Evolutionary conservation across 805 yeast species (phyloP).

Genomic region (Suhomyces pyralidae): DNA sequence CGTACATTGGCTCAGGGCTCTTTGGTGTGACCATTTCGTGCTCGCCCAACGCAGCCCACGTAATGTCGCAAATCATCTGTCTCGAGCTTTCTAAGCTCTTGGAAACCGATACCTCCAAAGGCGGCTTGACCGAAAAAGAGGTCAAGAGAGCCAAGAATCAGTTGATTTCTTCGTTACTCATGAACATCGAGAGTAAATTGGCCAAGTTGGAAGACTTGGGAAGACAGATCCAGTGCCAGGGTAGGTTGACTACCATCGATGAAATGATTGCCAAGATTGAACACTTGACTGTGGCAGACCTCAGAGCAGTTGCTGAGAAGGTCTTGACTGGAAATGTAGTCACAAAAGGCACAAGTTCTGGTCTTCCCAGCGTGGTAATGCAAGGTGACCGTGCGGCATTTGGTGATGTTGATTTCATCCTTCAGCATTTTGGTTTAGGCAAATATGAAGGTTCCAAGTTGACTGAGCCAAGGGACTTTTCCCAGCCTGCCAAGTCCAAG

Average conservation of each 20-base stretch:
- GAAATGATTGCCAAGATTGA: slow-evolving; percentile 84
- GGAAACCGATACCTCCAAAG: slow-evolving; percentile 36
- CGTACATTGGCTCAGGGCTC: slow-evolving; percentile 85
- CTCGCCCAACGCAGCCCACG: slow-evolving; percentile 80
- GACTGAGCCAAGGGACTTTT: slow-evolving; percentile 13
- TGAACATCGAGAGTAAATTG: slow-evolving; percentile 90
- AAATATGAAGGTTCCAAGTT: slow-evolving; percentile 20
- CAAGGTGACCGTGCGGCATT: slow-evolving; percentile 84
- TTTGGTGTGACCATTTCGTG: slow-evolving; percentile 88
- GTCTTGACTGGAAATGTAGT: slow-evolving; percentile 69
- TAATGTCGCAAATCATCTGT: slow-evolving; percentile 75
- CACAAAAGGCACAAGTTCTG: slow-evolving; percentile 42
- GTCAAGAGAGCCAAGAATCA: slow-evolving; percentile 90
- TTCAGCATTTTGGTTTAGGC: slow-evolving; percentile 75
- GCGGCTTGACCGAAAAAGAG: slow-evolving; percentile 66
- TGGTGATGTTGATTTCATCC: slow-evolving; percentile 73
- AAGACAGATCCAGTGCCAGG: slow-evolving; percentile 86
- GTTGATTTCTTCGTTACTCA: slow-evolving; percentile 77
- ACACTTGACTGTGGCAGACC: slow-evolving; percentile 60
- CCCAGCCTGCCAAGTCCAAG: slow-evolving; percentile 11
- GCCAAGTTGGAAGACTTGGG: slow-evolving; percentile 96
- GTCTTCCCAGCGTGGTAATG: slow-evolving; percentile 80
- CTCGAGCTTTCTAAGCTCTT: slow-evolving; percentile 36
- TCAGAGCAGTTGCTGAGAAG: slow-evolving; percentile 68
- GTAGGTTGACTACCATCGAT: slow-evolving; percentile 64